These are phyloP conservation scores for Xylaria grammica DNA, from an alignment of 495 filamentous ascomycete species.

Conservation along the genomic window DNA sequence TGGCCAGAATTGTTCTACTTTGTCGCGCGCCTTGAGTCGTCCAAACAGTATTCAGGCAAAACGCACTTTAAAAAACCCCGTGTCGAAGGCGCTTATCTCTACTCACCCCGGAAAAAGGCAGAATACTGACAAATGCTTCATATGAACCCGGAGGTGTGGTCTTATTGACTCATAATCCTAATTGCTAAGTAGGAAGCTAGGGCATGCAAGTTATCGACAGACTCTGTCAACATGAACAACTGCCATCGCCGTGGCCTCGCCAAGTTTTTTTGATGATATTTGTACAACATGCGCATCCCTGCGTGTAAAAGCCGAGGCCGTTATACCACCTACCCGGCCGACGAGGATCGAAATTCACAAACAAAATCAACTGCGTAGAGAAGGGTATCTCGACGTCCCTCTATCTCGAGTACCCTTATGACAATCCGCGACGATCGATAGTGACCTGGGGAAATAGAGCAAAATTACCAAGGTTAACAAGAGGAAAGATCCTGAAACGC, in stretches of 20 bases:
- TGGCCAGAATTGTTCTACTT: no score
- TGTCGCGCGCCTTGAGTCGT: no score
- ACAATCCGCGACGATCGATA: conserved; percentile 7
- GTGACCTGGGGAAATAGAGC: conserved; percentile 14
- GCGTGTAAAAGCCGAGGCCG: background rate
- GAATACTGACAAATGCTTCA: no score
- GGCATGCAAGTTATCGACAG: background rate
- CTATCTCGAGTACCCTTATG: conserved; percentile 3
- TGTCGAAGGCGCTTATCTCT: no score
- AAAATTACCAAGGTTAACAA: conserved; percentile 14
- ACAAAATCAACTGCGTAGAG: conserved; percentile 4
- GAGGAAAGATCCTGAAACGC: conserved; percentile 23
- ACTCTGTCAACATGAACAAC: background rate
- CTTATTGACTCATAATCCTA: no score
- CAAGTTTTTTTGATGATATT: background rate
- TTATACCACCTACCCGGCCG: background rate
- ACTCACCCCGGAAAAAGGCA: no score
- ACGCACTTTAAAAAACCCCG: no score
- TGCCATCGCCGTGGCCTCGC: background rate
- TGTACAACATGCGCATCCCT: background rate
- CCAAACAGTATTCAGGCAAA: no score
- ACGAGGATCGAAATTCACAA: background rate
- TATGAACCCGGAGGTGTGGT: no score
- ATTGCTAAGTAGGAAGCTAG: no score
- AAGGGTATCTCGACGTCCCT: conserved; percentile 14